These are phyloP conservation scores for Platanthera guangdongensis DNA, from an alignment of 106 monocot species.

Conservation along the genomic window DNA sequence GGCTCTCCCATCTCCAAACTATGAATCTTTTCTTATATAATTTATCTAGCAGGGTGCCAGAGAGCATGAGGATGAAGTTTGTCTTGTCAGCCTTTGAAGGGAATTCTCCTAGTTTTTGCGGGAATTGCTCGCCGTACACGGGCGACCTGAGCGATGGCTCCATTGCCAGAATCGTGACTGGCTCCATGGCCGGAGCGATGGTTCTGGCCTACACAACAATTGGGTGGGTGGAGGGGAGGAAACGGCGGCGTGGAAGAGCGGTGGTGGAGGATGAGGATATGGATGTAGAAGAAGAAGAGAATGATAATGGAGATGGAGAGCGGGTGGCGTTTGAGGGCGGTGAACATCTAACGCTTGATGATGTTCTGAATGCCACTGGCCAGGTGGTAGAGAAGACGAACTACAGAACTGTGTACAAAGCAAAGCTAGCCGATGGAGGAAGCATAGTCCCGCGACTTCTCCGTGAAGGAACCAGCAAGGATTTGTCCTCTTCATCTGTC, in stretches of 20 bases:
- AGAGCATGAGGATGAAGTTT: slow-evolving; percentile 20
- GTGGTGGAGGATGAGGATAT: slow-evolving; percentile 16
- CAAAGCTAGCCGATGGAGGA: slow-evolving; percentile 74
- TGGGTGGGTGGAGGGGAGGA: slow-evolving; percentile 57
- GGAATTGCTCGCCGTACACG: slow-evolving; percentile 35
- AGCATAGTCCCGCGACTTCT: slow-evolving; percentile 59
- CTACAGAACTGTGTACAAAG: slow-evolving; percentile 92
- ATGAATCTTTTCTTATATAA: slow-evolving; percentile 79
- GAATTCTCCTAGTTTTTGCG: slow-evolving; percentile 49
- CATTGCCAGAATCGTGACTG: slow-evolving; percentile 70
- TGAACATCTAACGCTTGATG: slow-evolving; percentile 77
- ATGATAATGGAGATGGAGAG: slow-evolving; percentile 41
- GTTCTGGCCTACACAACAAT: slow-evolving; percentile 56
- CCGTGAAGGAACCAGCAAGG: slow-evolving; percentile 68
- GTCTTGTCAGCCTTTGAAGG: slow-evolving; percentile 38
- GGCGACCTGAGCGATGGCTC: slow-evolving; percentile 32
- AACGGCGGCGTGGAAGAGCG: slow-evolving; percentile 23
- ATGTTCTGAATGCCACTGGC: slow-evolving; percentile 85
- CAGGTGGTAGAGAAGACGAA: slow-evolving; percentile 90
- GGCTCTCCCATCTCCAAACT: slow-evolving; percentile 29
- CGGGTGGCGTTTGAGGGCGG: slow-evolving; percentile 76
- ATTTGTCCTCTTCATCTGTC: slow-evolving; percentile 40
- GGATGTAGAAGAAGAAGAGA: slow-evolving; percentile 23
- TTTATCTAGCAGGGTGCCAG: slow-evolving; percentile 59
- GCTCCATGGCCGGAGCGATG: slow-evolving; percentile 63